These are phyloP conservation scores for Persicaria tinctoria DNA, from an alignment of 148 eudicot species.

Conservation along the genomic window DNA sequence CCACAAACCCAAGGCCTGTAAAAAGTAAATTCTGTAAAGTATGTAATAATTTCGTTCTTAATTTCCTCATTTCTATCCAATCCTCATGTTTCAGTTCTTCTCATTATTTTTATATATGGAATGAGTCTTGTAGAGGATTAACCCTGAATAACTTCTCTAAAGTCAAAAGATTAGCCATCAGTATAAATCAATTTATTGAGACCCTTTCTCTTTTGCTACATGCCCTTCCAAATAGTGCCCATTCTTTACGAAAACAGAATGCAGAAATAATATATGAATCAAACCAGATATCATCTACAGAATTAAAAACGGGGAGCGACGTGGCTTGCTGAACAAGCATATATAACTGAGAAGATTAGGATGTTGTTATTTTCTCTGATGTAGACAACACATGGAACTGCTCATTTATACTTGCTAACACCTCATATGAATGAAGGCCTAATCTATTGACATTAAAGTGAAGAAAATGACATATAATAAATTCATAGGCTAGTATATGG, in stretches of 20 bases:
- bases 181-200: background rate
- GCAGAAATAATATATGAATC: background rate
- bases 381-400: background rate
- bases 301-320: background rate
- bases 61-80: background rate
- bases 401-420: background rate
- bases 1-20: background rate
- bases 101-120: background rate
- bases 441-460: background rate
- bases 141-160: background rate
- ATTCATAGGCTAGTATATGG: background rate
- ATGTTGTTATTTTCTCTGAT: background rate
- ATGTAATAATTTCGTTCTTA: background rate
- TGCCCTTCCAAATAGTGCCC: background rate
- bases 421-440: background rate
- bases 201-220: background rate
- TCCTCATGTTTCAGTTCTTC: background rate
- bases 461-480: slow-evolving; percentile 1
- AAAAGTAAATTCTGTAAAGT: background rate
- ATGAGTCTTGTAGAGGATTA: background rate
- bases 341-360: background rate
- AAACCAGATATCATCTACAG: background rate
- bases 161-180: background rate
- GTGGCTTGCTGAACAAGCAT: slow-evolving; percentile 8
- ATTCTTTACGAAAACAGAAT: background rate